Percentiles rank a stretch among this genome's conserved stretches.
phyloP scores from a whole-genome alignment of 495 filamentous ascomycete species.

The Pseudomonodictys pantanalensis region DNA sequence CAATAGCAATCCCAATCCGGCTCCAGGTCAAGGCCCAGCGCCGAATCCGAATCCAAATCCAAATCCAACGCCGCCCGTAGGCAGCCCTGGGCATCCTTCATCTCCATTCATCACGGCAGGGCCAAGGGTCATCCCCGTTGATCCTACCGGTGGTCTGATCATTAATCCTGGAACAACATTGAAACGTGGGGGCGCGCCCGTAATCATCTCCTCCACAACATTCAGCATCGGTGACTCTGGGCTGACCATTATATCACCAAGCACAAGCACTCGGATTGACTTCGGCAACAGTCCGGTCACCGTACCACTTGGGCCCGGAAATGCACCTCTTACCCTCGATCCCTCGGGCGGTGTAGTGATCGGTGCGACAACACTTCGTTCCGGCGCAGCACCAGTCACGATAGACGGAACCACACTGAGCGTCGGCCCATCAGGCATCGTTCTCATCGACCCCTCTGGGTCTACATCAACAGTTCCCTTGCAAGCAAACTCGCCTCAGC shows the following conservation, averaged over 20 bases:
- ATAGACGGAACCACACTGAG: background rate
- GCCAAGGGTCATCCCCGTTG: slow-evolving; percentile 1
- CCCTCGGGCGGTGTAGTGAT: background rate
- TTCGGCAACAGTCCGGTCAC: background rate
- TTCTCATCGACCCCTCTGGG: background rate
- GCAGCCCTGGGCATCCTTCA: background rate
- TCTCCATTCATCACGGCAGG: slow-evolving; percentile 8
- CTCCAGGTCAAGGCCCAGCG: background rate
- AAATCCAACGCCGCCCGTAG: background rate
- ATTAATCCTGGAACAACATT: slow-evolving; percentile 11
- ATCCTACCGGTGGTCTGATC: slow-evolving; percentile 7
- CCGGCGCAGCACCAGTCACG: background rate
- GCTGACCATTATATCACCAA: background rate
- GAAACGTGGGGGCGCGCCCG: background rate
- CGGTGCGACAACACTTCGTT: background rate
- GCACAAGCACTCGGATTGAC: slow-evolving; percentile 4
- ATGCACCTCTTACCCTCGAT: slow-evolving; percentile 1
- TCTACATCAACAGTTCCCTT: background rate
- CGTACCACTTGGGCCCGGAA: background rate
- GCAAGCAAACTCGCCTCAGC: background rate
- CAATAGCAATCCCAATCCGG: background rate
- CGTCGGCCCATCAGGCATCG: background rate
- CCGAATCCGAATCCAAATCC: slow-evolving; percentile 10
- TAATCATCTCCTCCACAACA: background rate
- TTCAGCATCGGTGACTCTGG: slow-evolving; percentile 7